phyloP scores from a whole-genome alignment of 2,329 filamentous ascomycete genomes.

The Cladobotryum mycophilum region DNA sequence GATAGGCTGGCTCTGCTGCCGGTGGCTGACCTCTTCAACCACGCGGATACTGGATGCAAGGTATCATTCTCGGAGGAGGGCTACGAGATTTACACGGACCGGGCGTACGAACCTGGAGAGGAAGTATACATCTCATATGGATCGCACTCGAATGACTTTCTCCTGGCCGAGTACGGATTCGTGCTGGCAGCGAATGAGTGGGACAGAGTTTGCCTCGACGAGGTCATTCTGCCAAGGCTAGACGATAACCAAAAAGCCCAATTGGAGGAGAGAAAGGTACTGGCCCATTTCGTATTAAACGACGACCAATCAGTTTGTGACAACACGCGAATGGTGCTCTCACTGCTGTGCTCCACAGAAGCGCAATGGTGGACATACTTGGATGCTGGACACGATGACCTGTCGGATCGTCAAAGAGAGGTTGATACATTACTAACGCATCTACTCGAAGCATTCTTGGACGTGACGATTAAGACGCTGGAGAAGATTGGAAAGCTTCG shows the following conservation, averaged over 20 bases:
- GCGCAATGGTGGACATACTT: background rate
- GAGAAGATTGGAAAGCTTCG: background rate
- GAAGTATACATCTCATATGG: constrained; percentile 68
- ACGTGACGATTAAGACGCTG: background rate
- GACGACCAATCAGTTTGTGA: background rate
- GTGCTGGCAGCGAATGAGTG: constrained; percentile 40
- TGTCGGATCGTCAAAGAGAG: background rate
- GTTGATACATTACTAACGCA: background rate
- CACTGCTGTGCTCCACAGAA: background rate
- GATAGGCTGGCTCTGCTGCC: constrained; percentile 1
- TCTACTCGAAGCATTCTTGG: background rate
- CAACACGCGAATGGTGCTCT: background rate
- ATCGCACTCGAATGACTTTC: constrained; percentile 62
- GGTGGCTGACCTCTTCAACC: constrained; percentile 5
- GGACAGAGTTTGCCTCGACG: constrained; percentile 45
- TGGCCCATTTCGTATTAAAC: constrained; percentile 43
- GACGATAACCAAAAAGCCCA: constrained; percentile 30
- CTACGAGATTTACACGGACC: background rate
- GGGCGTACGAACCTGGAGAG: constrained; percentile 36
- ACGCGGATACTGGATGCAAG: background rate
- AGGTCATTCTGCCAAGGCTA: constrained; percentile 36
- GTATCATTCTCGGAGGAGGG: background rate
- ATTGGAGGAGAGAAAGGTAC: constrained; percentile 40
- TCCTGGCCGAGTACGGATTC: constrained; percentile 62
- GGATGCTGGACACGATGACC: background rate